Evolutionary conservation across 2,329 filamentous ascomycete species (phyloP), one percentile per base, ranked within the genome.

Genomic region (Zasmidium citrigriseum): DNA sequence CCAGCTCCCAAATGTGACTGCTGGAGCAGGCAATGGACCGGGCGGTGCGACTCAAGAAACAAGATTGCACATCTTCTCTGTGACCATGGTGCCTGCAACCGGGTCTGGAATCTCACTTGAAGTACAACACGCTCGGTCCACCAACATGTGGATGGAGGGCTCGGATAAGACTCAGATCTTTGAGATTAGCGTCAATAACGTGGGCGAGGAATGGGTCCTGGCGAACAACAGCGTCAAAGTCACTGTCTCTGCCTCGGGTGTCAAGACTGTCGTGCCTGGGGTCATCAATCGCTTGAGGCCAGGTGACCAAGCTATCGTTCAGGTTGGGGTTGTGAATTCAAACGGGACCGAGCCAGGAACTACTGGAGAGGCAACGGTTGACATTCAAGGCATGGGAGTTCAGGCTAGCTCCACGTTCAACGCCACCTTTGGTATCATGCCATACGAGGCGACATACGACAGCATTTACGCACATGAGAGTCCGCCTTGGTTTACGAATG

Each of bases 401-500:
- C 55, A 67, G 11, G 54, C 61, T 3, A 68, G 53, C 3, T 69
- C 72, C n/a, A 61, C 61, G 0, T 75, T 77, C 61, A 66, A 75
- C 11, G 75, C 68, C 21, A 72, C 67, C 7, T 77, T 69, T 55
- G 73, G 72, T 7, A 76, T 74, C 16, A 57, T 60, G 4, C 44
- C 58, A 2, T 75, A 74, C 55, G 66, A 75, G 46, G 59, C 72
- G 12, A 73, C 69, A 2, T 76, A 71, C 51, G 72, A 74, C n/a
- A 75, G 72, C 2, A 68, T 76, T 18, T 76, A 76, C 52, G 65
- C 69, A 48, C 76, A 78, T 52, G 77, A 79, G 65, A 76, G 77
- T 14, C 82, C 82, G 0, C 72, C 76, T 4, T 86, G 83, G 83
- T 86, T 78, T 62, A 76, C 82, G 54, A 75, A 78, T 45, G 80